Percentiles rank a stretch among this genome's conserved stretches.
phyloP scores from a whole-genome alignment of 2,329 filamentous ascomycete species.

The Aspergillus fructus region DNA sequence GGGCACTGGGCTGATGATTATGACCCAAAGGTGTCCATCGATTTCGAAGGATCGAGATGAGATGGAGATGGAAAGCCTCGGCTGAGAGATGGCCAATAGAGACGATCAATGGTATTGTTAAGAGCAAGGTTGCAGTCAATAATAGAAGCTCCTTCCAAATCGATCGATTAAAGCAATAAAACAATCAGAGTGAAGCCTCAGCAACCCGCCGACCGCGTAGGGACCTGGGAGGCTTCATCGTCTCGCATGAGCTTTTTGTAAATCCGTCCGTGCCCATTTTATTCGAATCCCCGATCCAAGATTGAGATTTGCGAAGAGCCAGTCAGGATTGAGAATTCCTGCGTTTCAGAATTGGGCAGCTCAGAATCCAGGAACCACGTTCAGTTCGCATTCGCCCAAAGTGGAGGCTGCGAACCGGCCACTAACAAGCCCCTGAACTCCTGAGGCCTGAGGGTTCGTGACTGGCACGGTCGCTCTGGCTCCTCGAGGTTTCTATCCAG shows the following conservation, averaged over 20 bases:
- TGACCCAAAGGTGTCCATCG: background rate
- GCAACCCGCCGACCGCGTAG: no score
- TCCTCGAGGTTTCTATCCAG: background rate
- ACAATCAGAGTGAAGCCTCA: no score
- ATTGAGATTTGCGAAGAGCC: background rate
- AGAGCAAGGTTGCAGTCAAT: background rate
- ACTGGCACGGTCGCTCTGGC: background rate
- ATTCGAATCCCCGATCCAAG: conserved; percentile 3
- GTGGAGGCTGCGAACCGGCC: conserved; percentile 20
- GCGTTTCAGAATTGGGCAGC: conserved; percentile 1
- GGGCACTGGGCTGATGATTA: no score
- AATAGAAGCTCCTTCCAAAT: no score
- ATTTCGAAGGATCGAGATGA: background rate
- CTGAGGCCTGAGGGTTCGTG: conserved; percentile 18
- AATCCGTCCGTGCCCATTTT: background rate
- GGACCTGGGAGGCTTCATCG: no score
- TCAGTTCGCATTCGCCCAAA: conserved; percentile 5
- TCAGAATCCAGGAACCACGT: conserved; percentile 13
- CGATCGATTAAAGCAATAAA: no score
- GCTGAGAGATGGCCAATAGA: background rate
- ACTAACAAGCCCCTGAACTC: conserved; percentile 21
- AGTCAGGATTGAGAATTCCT: background rate
- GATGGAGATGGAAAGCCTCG: background rate
- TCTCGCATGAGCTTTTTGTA: no score
- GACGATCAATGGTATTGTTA: background rate